A percentile compares a stretch with the other conserved stretches of the same genome.
phyloP scores from a whole-genome alignment of 2,329 filamentous ascomycete species.

The Cercospora nicotianae region DNA sequence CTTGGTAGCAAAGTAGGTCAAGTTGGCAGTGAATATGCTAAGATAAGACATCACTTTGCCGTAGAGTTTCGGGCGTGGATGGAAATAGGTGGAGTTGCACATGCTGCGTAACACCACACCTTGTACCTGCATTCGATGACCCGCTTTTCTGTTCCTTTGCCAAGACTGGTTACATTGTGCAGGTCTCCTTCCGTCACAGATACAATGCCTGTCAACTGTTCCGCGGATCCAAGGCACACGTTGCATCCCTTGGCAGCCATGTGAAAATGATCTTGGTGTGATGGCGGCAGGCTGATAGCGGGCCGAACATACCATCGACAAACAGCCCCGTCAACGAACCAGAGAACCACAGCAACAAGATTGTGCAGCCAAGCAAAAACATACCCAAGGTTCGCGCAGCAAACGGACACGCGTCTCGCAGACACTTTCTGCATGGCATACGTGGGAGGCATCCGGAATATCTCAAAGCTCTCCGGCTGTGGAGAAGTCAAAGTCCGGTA shows the following conservation, averaged over 20 bases:
- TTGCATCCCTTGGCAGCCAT: not conserved
- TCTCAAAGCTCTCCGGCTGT: not conserved
- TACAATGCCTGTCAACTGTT: not conserved
- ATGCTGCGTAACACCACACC: slow-evolving; percentile 11
- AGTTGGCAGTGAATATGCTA: slow-evolving; percentile 33
- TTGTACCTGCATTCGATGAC: slow-evolving; percentile 15
- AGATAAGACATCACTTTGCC: slow-evolving; percentile 12
- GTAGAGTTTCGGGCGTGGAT: slow-evolving; percentile 13
- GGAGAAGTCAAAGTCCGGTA: slow-evolving; percentile 11
- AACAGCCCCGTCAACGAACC: not conserved
- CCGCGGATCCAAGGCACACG: not conserved
- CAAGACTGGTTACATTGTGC: not conserved
- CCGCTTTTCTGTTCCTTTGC: not conserved
- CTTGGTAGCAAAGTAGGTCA: not conserved
- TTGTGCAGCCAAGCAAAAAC: slow-evolving; percentile 1
- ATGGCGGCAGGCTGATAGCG: not conserved
- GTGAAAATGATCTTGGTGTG: not conserved
- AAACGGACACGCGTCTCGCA: slow-evolving; percentile 1
- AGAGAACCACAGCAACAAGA: not conserved
- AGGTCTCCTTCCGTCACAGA: not conserved
- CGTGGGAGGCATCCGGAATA: not conserved
- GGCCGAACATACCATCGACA: not conserved
- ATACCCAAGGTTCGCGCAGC: not conserved
- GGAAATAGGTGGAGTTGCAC: not conserved
- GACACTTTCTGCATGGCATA: not conserved